phyloP scores from a whole-genome alignment of 345 rosid species.

The Citrus glauca region DNA sequence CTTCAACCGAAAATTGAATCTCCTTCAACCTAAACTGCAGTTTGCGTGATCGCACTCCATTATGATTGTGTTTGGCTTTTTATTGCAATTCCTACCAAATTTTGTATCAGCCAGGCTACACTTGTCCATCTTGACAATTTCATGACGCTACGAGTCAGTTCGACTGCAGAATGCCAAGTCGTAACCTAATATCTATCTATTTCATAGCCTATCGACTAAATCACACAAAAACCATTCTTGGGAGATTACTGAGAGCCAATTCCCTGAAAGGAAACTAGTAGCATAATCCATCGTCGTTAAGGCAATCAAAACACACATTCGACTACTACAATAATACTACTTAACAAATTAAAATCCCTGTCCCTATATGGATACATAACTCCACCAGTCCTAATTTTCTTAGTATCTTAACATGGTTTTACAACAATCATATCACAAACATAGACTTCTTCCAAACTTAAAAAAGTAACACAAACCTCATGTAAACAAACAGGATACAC shows the following conservation, averaged over 20 bases:
- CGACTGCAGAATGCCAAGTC: too few relatives aligned
- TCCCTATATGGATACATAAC: conserved; percentile 7
- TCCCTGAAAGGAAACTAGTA: not conserved
- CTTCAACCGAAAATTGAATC: not conserved
- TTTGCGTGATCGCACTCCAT: too few relatives aligned
- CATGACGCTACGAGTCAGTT: not conserved
- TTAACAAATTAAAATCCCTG: not conserved
- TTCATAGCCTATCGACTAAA: not conserved
- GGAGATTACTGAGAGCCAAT: not conserved
- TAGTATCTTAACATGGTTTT: conserved; percentile 1
- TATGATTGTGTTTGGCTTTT: not conserved
- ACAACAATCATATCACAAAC: conserved; percentile 10
- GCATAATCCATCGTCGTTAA: not conserved
- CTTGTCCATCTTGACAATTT: not conserved
- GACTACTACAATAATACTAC: not conserved
- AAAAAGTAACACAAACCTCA: conserved; percentile 4
- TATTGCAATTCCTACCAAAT: not conserved
- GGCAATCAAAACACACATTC: not conserved
- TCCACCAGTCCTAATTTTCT: conserved; percentile 8
- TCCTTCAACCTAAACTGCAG: not conserved
- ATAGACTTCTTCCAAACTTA: conserved; percentile 9
- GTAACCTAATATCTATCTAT: not conserved
- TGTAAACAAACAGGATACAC: conserved; percentile 11
- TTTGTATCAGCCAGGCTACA: not conserved
- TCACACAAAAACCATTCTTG: not conserved